A percentile compares a stretch with the other conserved stretches of the same genome.
These are phyloP conservation scores for Nakaseomyces delphensis DNA, from an alignment of 1,139 yeast species.

Conservation along the genomic window DNA sequence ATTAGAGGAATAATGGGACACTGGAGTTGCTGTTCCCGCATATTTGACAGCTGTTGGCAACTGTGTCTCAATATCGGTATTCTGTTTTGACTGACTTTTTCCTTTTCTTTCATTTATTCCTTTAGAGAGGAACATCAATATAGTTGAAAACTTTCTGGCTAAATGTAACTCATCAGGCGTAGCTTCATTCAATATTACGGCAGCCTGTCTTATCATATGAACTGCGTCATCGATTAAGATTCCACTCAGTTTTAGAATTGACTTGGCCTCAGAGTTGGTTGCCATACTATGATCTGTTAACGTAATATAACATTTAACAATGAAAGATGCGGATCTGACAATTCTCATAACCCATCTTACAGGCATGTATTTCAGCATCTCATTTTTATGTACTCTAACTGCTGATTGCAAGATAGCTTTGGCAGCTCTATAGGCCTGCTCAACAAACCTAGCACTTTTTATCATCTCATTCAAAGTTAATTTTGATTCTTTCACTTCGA, in stretches of 20 bases:
- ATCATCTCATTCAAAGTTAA: constrained; percentile 62
- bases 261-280: constrained; percentile 23
- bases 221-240: constrained; percentile 66
- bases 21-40: neutral
- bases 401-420: constrained; percentile 69
- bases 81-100: neutral
- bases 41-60: neutral
- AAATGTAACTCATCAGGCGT: constrained; percentile 86
- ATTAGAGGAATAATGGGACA: neutral
- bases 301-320: constrained; percentile 74
- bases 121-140: constrained; percentile 66
- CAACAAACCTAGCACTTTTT: constrained; percentile 68
- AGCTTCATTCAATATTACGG: constrained; percentile 67
- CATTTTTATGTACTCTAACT: constrained; percentile 56
- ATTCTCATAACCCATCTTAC: constrained; percentile 84
- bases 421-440: constrained; percentile 76
- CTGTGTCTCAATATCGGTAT: neutral
- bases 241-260: constrained; percentile 52
- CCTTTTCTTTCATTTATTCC: constrained; percentile 47
- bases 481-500: constrained; percentile 32
- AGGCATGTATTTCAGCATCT: constrained; percentile 68
- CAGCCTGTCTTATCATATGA: constrained; percentile 60
- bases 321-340: constrained; percentile 84
- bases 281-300: constrained; percentile 35
- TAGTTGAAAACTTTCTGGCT: constrained; percentile 72